These are phyloP conservation scores for Arthrocladium fulminans DNA, from an alignment of 2,329 filamentous ascomycete species.

Conservation along the genomic window DNA sequence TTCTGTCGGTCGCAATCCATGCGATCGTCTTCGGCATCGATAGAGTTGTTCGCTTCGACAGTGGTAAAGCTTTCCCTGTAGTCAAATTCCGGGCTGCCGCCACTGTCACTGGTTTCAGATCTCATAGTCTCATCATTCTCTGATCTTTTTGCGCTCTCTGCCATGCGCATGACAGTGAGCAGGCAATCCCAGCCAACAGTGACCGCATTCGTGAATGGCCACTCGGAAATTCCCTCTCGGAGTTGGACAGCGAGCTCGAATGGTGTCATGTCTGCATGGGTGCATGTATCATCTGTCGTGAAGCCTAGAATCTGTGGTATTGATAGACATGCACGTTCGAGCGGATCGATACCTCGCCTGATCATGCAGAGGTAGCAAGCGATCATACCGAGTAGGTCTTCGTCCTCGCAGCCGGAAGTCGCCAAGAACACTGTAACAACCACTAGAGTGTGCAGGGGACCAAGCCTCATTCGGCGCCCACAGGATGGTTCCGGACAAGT, in stretches of 20 bases:
- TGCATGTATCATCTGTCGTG: conserved; percentile 4
- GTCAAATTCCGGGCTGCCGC: background rate
- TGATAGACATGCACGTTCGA: conserved; percentile 18
- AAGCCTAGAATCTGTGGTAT: conserved; percentile 11
- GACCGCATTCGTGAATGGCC: conserved; percentile 13
- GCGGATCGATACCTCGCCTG: conserved; percentile 24
- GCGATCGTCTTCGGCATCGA: background rate
- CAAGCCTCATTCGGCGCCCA: conserved; percentile 26
- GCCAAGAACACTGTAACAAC: conserved; percentile 30
- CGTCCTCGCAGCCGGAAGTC: conserved; percentile 25
- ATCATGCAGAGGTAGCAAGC: conserved; percentile 31
- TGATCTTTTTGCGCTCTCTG: conserved; percentile 5
- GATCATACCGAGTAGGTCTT: conserved; percentile 34
- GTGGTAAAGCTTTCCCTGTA: too few relatives aligned
- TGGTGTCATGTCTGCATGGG: conserved; percentile 23
- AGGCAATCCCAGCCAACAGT: conserved; percentile 24
- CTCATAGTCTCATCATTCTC: background rate
- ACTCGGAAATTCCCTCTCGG: background rate
- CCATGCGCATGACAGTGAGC: conserved; percentile 17
- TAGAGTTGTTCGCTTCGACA: background rate
- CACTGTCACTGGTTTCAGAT: background rate
- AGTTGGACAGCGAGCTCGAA: conserved; percentile 17
- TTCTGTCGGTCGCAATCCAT: conserved; percentile 4
- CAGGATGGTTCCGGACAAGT: conserved; percentile 23
- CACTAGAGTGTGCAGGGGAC: conserved; percentile 32